Base-by-base conservation (phyloP, 1,284 basidiomycete genomes). In the Ceratobasidium sp. region DNA sequence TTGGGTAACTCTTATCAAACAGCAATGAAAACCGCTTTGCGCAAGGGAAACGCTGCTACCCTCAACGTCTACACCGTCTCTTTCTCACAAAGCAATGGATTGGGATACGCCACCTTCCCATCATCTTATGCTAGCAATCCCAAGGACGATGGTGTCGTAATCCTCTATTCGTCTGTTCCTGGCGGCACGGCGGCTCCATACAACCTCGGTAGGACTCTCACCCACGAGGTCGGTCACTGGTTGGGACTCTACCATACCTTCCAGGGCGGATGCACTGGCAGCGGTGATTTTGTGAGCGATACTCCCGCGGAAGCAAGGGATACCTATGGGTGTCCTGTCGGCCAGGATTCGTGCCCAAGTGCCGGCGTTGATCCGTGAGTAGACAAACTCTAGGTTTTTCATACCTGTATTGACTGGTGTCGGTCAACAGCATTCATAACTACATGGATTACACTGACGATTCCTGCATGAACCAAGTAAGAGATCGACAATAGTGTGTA, bases 141-240 rank as follows among this genome's bases (percentile, higher is more conserved):
- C 13, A 69, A 57, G 68, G 73, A 75, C 53, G 75, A 75, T 45
- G 75, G 75, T 25, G 73, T 76, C 4, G 73, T 76, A 10, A 70
- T 75, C 57, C 68, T 71, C 6, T 75, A 72, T 72, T 69, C 70
- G 12, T 73, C 76, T 1, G 70, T 78, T 1, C 77, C 77, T 8
- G 77, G 77, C 6, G 75, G 76, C 4, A 68, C 68, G 20, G 69
- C 74, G 4, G 20, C 38, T 17, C n/a, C 29, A 20, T 56, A 56
- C 32, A 68, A 56, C 47, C 4, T n/a, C 12, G 53, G 77, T 13
- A 72, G 82, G 79, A 86, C 85, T 8, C 74, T 83, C 40, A 84
- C 83, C 3, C 85, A 87, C 73, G 85, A 87, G 75, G 83, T 81
- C 53, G 83, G 84, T 27, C 84, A 85, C 77, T 85, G 83, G 84